phyloP scores from a whole-genome alignment of 148 eudicot species.

The Rhododendron ferrugineum region DNA sequence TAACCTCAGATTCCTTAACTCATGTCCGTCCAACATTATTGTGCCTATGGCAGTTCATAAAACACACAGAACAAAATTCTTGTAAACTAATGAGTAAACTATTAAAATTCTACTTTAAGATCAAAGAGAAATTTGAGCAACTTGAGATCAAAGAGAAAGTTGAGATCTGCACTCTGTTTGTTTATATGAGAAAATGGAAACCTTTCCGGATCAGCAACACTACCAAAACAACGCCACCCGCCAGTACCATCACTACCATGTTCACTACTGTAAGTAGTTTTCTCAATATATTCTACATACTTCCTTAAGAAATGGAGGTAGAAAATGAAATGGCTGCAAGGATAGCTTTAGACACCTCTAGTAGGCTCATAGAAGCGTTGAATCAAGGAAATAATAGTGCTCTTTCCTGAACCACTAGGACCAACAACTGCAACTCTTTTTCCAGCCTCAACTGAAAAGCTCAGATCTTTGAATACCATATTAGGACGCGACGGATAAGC shows the following conservation, averaged over 20 bases:
- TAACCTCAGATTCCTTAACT: conserved; percentile 38
- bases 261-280: background rate
- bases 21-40: conserved; percentile 58
- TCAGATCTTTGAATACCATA: conserved; percentile 44
- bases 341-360: conserved; percentile 37
- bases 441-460: conserved; percentile 51
- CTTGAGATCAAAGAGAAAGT: background rate
- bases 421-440: conserved; percentile 70
- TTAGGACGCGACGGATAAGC: conserved; percentile 59
- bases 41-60: conserved; percentile 25
- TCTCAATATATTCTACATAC: background rate
- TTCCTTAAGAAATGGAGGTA: background rate
- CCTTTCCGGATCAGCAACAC: background rate
- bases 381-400: conserved; percentile 59
- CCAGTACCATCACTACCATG: background rate
- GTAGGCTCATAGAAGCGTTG: conserved; percentile 61
- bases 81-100: background rate
- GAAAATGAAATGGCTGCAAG: background rate
- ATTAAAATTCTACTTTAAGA: background rate
- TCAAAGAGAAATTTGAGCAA: background rate
- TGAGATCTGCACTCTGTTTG: background rate
- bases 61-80: background rate
- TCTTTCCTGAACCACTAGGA: conserved; percentile 75
- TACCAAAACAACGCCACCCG: background rate
- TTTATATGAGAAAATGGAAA: background rate